phyloP scores from a whole-genome alignment of 345 rosid species.

The Pugionium cornutum region DNA sequence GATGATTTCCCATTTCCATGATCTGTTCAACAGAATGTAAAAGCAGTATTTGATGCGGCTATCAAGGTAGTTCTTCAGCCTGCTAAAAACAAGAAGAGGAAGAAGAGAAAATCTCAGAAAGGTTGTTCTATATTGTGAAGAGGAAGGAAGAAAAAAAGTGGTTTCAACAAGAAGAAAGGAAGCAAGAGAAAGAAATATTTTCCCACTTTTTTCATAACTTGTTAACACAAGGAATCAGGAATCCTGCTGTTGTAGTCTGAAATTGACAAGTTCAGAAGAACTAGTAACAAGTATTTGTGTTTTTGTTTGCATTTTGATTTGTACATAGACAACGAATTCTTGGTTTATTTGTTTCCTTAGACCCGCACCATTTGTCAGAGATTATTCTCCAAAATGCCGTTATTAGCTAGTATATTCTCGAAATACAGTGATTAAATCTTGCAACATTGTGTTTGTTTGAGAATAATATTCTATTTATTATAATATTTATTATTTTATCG shows the following conservation, averaged over 20 bases:
- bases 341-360: conserved; percentile 9
- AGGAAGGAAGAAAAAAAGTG: too few species aligned
- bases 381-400: neutral
- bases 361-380: neutral
- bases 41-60: conserved; percentile 86
- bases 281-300: conserved; percentile 20
- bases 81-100: conserved; percentile 74
- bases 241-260: conserved; percentile 35
- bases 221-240: neutral
- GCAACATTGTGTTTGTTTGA: too few species aligned
- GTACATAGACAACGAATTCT: conserved; percentile 17
- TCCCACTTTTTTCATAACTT: conserved; percentile 5
- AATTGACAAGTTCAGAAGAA: conserved; percentile 17
- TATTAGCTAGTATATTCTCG: too few species aligned
- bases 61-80: conserved; percentile 92
- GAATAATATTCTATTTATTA: too few species aligned
- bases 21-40: conserved; percentile 62
- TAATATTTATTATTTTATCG: too few species aligned
- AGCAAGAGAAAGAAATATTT: neutral
- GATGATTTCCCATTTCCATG: too few species aligned
- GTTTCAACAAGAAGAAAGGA: neutral
- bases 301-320: conserved; percentile 30
- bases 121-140: conserved; percentile 67
- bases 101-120: conserved; percentile 70
- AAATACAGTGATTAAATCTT: too few species aligned